Base-by-base conservation (phyloP, 225 moss, liverwort and hornwort species). In the Takakia lepidozioides region DNA sequence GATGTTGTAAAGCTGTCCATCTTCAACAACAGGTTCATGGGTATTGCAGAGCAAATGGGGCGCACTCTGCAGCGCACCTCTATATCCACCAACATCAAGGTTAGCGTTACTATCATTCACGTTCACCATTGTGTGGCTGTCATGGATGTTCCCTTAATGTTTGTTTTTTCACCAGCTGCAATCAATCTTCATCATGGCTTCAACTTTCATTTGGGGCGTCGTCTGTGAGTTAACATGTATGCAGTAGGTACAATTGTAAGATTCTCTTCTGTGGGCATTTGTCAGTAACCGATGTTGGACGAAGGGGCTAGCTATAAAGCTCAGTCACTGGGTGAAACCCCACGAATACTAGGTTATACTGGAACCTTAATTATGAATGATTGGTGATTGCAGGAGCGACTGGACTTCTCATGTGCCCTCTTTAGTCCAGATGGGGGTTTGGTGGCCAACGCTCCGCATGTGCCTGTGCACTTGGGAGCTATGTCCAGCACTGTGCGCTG, bases 11-110 rank as follows among this genome's bases (percentile, higher is more conserved):
- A 91, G 41, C 30, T 98, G 56, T 98, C 95, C 51, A 98, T 98
- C 36, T 98, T 98, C 69, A 98, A 98, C 63, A 98, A 98, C 63
- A 80, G 98, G 40, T 98, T 98, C 52, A 98, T 98, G 98, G 98
- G 98, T 24, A 98, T 98, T 57, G 98, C 98, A 14, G 98, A 98
- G 78, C 98, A 98, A 61, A 98, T 98, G 98, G 98, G 98, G 1
- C 82, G 98, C 65, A 98, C 98, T 9, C 69, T 98, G 55, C 98
- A 91, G 62, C 80, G 98, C 52, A 98, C 98, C 8, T 98, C 98
- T 16, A 98, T 98, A 82, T 98, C 98, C 44, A 98, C 98, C 20
- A 98, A 98, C 46, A 98, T 98, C 39, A 98, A 98, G 74, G 76
- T 71, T 15, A 29, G 8, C 5, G 25, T 34, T 15, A n/a, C n/a